These are phyloP conservation scores for Candida railenensis DNA, from an alignment of 805 yeast genomes.

Conservation along the genomic window DNA sequence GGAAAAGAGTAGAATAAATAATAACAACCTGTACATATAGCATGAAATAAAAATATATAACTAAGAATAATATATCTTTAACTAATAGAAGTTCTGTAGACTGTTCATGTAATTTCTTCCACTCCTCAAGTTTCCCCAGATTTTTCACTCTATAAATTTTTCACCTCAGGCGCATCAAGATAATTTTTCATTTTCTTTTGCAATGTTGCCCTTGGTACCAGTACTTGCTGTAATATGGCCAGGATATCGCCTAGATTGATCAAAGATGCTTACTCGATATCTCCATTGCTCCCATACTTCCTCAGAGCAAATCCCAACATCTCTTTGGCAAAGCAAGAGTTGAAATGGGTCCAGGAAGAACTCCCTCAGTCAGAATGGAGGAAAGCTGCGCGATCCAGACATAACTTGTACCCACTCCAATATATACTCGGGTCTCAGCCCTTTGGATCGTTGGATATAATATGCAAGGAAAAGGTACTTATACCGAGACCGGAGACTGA, in stretches of 20 bases:
- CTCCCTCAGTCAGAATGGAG: conserved; percentile 48
- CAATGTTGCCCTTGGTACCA: no score
- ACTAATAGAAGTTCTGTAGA: no score
- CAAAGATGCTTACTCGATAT: conserved; percentile 23
- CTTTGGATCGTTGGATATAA: conserved; percentile 65
- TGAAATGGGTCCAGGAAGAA: conserved; percentile 63
- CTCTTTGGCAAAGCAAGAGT: conserved; percentile 51
- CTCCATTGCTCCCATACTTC: conserved; percentile 31
- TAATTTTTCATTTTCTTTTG: no score
- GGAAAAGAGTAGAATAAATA: background rate
- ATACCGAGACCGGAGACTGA: conserved; percentile 97
- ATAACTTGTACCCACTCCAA: conserved; percentile 68
- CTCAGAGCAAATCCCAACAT: conserved; percentile 29
- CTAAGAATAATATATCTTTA: background rate
- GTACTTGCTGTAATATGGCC: no score
- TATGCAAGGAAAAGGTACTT: conserved; percentile 63
- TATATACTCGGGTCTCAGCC: conserved; percentile 87
- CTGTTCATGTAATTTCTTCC: no score
- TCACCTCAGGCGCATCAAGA: no score
- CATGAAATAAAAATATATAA: background rate
- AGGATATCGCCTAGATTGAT: conserved; percentile 27
- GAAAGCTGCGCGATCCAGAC: conserved; percentile 54
- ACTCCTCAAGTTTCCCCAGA: no score
- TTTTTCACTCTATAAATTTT: no score
- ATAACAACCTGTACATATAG: conserved; percentile 9